Evolutionary conservation across 371 early-diverging fungal species (phyloP).

Genomic region (Syncephalis fuscata): DNA sequence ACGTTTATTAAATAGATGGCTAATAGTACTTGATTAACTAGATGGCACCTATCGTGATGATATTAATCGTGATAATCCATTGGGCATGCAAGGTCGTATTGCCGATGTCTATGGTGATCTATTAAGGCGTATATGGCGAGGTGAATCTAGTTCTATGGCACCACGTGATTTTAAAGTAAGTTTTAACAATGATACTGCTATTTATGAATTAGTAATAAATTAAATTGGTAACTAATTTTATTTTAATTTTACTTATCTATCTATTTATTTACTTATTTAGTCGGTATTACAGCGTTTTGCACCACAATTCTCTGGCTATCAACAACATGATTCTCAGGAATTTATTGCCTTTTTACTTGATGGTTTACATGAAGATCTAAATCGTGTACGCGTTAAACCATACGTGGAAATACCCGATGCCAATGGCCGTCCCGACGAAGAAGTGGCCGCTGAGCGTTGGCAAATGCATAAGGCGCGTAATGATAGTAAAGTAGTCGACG

Average conservation of each 20-base stretch:
- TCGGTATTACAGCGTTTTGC: conserved; percentile 22
- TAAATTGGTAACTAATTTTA: too few species aligned
- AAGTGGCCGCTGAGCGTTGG: conserved; percentile 37
- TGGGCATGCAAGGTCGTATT: conserved; percentile 42
- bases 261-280: too few species aligned
- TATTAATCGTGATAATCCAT: conserved; percentile 28
- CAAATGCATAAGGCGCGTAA: conserved; percentile 40
- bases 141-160: conserved; percentile 15
- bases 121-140: conserved; percentile 38
- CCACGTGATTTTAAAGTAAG: conserved; percentile 60
- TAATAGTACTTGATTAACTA: too few species aligned
- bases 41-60: conserved; percentile 18
- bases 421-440: conserved; percentile 38
- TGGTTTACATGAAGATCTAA: conserved; percentile 52
- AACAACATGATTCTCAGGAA: conserved; percentile 63
- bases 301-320: conserved; percentile 42
- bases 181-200: conserved; percentile 23
- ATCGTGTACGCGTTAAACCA: conserved; percentile 48
- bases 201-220: too few species aligned
- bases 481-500: conserved; percentile 53
- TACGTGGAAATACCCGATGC: conserved; percentile 60
- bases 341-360: conserved; percentile 39
- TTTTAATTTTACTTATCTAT: too few species aligned
- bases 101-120: conserved; percentile 48
- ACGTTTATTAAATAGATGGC: too few species aligned